Percentiles rank a stretch among this genome's conserved stretches.
phyloP scores from a whole-genome alignment of 306 rosid species.

The Sechiopsis laciniata region DNA sequence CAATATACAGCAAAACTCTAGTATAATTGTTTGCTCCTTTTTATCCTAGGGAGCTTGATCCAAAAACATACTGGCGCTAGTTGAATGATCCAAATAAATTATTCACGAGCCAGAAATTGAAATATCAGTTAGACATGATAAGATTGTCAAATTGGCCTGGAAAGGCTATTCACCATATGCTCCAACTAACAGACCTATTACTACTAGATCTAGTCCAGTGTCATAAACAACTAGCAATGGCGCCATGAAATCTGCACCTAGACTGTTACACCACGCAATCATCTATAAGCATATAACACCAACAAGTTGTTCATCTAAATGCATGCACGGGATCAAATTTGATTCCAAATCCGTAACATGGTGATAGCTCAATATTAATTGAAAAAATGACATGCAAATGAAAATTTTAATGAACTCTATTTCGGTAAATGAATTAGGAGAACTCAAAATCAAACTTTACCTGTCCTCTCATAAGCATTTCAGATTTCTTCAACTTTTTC shows the following conservation, averaged over 20 bases:
- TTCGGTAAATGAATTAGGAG: too few species aligned
- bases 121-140: neutral
- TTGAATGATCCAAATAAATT: neutral
- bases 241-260: neutral
- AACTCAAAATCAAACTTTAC: slow-evolving; percentile 31
- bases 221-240: neutral
- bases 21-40: neutral
- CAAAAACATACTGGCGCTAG: neutral
- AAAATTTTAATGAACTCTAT: too few species aligned
- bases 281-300: slow-evolving; percentile 8
- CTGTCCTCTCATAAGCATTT: slow-evolving; percentile 98
- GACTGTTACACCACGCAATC: neutral
- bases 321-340: neutral
- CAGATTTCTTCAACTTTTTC: slow-evolving; percentile 97
- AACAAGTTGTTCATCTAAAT: neutral
- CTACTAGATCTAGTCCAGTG: neutral
- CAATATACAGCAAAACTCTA: slow-evolving; percentile 1
- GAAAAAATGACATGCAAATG: too few species aligned
- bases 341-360: neutral
- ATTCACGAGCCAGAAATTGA: neutral
- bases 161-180: neutral
- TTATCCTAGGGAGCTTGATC: neutral
- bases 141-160: slow-evolving; percentile 12
- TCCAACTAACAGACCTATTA: neutral
- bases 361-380: neutral